A percentile compares a stretch with the other conserved stretches of the same genome.
Conservation (phyloP, 225 moss, liverwort and hornwort species). For the Pleurozium schreberi region DNA sequence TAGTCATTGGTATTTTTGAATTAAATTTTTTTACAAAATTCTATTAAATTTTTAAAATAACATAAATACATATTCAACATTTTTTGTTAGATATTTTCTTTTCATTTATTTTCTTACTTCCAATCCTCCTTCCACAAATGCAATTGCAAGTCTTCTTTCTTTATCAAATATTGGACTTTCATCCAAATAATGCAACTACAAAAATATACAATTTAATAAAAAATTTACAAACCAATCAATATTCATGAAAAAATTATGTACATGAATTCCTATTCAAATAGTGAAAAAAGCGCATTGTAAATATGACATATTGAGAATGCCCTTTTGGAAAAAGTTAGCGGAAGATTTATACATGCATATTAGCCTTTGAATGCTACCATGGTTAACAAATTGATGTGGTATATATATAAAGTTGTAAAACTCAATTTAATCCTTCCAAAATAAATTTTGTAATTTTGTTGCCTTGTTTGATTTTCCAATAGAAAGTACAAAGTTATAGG, state of each 20-base stretch:
- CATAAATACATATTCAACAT: rapidly evolving
- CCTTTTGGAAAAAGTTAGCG: not conserved
- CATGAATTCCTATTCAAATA: not conserved
- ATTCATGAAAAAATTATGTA: rapidly evolving
- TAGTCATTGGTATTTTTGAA: too few species aligned
- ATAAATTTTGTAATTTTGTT: too few species aligned
- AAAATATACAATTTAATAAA: not conserved
- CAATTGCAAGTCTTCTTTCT: conserved; percentile 57
- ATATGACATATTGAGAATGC: not conserved
- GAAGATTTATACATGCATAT: conserved; percentile 12
- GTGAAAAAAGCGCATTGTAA: rapidly evolving
- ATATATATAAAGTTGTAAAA: rapidly evolving
- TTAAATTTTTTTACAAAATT: too few species aligned
- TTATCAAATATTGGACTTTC: conserved; percentile 81
- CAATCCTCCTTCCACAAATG: conserved; percentile 55
- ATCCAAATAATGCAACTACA: conserved; percentile 69
- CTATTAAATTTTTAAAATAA: not conserved
- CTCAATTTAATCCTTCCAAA: too few species aligned
- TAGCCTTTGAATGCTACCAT: conserved; percentile 35
- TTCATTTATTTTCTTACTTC: conserved; percentile 6
- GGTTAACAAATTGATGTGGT: not conserved
- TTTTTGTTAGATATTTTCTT: too few species aligned
- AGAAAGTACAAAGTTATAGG: not conserved
- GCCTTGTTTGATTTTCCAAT: not conserved
- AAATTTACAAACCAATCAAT: not conserved